These are phyloP conservation scores for Massospora cicadina DNA, from an alignment of 371 early-diverging fungal species.

Conservation along the genomic window DNA sequence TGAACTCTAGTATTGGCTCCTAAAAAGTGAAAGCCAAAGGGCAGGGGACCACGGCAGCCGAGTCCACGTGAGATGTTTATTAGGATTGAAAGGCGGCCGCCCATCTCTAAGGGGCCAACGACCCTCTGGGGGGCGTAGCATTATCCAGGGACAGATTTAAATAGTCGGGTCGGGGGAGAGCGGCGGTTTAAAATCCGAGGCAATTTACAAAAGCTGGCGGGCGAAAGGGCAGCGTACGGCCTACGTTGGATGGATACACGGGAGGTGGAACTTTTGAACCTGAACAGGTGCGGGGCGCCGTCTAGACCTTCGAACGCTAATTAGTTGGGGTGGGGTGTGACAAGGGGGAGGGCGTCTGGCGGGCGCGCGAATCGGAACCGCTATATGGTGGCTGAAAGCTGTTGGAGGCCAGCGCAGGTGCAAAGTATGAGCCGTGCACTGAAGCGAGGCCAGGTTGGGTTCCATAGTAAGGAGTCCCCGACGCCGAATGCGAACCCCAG, in stretches of 20 bases:
- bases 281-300: neutral
- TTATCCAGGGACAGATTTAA: too few species aligned
- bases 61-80: too few species aligned
- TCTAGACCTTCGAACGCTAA: neutral
- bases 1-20: too few species aligned
- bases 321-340: neutral
- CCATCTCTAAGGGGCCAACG: too few species aligned
- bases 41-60: too few species aligned
- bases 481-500: neutral
- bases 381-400: neutral
- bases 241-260: too few species aligned
- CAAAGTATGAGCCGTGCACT: neutral
- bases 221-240: too few species aligned
- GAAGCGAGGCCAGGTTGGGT: neutral
- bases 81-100: too few species aligned
- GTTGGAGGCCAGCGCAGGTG: neutral
- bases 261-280: neutral
- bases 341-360: neutral
- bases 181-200: too few species aligned
- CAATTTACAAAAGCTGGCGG: too few species aligned
- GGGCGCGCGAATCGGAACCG: neutral
- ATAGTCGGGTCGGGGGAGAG: neutral
- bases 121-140: too few species aligned
- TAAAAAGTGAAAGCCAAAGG: too few species aligned
- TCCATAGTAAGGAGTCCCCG: neutral